These are phyloP conservation scores for Stephania yunnanensis DNA, from an alignment of 164 flowering plant species.

Conservation along the genomic window DNA sequence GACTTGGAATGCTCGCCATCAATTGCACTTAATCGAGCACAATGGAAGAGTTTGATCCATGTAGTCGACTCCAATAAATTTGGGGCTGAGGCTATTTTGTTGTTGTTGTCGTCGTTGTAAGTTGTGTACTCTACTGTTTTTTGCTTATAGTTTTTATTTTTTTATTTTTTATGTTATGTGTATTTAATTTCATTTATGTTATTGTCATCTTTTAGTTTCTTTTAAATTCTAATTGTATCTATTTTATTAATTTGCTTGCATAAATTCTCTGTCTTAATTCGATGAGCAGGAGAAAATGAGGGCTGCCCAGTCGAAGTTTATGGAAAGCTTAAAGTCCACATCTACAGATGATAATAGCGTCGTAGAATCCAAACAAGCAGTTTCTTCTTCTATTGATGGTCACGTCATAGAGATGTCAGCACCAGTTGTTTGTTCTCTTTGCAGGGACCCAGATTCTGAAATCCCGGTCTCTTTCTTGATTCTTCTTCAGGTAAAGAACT, in stretches of 20 bases:
- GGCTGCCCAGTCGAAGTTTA: constrained; percentile 81
- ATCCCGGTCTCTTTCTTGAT: constrained; percentile 63
- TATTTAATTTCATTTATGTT: neutral
- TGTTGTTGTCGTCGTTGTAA: too few relatives aligned
- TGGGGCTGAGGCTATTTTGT: too few relatives aligned
- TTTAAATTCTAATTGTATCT: neutral
- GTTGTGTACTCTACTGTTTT: neutral
- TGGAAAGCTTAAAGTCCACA: constrained; percentile 50
- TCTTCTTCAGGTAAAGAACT: constrained; percentile 70
- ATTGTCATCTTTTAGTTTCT: neutral
- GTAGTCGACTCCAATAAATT: too few relatives aligned
- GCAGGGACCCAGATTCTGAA: constrained; percentile 73
- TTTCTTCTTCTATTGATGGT: constrained; percentile 21
- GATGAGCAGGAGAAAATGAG: constrained; percentile 76
- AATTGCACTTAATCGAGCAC: too few relatives aligned
- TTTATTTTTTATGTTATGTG: neutral
- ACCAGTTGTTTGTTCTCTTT: constrained; percentile 70
- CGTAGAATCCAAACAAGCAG: constrained; percentile 29
- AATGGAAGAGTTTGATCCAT: too few relatives aligned
- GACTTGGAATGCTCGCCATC: too few relatives aligned
- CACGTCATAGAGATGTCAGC: constrained; percentile 27
- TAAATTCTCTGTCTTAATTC: constrained; percentile 3
- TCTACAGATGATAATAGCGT: constrained; percentile 31
- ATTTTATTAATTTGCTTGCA: neutral
- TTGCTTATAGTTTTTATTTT: too few relatives aligned